Evolutionary conservation across 1,284 basidiomycete species (phyloP), one percentile per base, ranked within the genome.

Genomic region (Cryptococcus maquisensis): DNA sequence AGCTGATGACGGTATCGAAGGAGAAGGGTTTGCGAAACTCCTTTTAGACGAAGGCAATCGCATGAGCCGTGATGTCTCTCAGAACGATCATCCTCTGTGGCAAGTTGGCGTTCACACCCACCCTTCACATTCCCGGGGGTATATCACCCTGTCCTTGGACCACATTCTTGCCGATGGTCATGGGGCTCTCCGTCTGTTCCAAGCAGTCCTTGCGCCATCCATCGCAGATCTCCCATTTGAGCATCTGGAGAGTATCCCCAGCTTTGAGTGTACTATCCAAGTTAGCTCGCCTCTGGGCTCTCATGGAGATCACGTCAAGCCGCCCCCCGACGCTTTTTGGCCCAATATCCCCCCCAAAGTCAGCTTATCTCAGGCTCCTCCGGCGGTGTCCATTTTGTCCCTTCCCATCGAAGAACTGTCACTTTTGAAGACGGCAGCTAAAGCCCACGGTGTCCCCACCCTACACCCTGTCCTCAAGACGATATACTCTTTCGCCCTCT

Each of bases 391-490:
- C 4, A 45, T 69, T 26, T 15, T 58, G 5, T 47, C 56, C 10
- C 15, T 71, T 18, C n/a, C 61, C 0, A 15, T 59, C 1, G 40
- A 47, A 1, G 15, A 50, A 2, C 41, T 69, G 18, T 28, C 46
- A 0, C n/a, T 36, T 2, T 47, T 72, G 15, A 69, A 67, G 40
- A 32, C 39, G 1, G 38, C 44, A 0, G 64, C 63, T 9, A 64
- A 62, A 21, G 40, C 23, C 9, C 49, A 63, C 21, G 59, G 62
- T 15, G 59, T 71, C 59, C 39, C 37, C 3, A 71, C 71, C 0
- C 61, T 75, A 1, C 71, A 73, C 49, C 64, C 69, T 0, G 46
- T 71, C 12, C 45, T 75, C 26, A 60, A 65, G 44, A 51, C 61
- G 8, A 63, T 65, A 0, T 69, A 56, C 32, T 38, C 59, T 20